phyloP scores from a whole-genome alignment of 2,329 filamentous ascomycete species.

The Metarhizium album region DNA sequence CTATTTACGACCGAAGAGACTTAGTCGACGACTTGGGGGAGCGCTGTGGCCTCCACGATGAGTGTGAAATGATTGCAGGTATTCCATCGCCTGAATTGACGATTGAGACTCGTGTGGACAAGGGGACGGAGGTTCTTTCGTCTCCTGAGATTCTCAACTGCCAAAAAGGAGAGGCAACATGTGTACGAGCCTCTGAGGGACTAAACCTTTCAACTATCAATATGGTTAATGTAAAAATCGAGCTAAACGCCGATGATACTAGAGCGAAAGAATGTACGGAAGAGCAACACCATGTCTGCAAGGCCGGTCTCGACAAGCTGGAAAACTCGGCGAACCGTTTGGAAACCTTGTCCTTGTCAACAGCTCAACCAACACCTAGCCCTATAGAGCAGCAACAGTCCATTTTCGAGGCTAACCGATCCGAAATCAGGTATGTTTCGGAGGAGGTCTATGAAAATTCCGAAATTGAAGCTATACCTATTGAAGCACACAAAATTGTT shows the following conservation, averaged over 20 bases:
- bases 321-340: background rate
- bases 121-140: background rate
- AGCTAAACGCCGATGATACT: background rate
- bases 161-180: background rate
- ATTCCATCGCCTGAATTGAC: background rate
- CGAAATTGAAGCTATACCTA: background rate
- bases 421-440: background rate
- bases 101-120: background rate
- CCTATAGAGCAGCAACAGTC: background rate
- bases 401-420: background rate
- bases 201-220: background rate
- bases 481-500: background rate
- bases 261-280: background rate
- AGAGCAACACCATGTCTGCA: background rate
- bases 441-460: background rate
- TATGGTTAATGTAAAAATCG: background rate
- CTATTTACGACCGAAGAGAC: background rate
- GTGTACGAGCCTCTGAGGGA: background rate
- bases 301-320: background rate
- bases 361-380: background rate
- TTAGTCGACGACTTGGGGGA: background rate
- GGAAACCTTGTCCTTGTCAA: background rate
- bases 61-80: background rate
- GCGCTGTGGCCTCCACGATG: background rate
- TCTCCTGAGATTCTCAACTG: background rate